Base-by-base conservation (phyloP, 345 rosid genomes). In the Sonneratia caseolaris region DNA sequence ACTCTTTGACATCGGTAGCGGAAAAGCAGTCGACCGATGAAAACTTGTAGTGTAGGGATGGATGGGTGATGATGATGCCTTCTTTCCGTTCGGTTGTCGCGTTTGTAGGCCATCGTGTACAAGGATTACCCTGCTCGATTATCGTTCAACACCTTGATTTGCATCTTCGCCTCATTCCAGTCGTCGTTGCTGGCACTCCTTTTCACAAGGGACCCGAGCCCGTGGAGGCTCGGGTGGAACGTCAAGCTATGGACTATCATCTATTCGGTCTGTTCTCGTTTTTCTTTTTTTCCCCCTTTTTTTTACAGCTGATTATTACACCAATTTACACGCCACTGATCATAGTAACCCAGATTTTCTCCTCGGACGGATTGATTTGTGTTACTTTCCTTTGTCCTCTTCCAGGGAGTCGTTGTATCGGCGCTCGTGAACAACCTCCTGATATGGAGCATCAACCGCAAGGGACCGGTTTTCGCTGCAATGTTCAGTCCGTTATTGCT, bases 381-480 rank as follows among this genome's bases (percentile, higher is more conserved):
- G 27, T 56, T 59, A 21, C 21, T 66, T 38, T 16, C 2, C 7
- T 40, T 8, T 38, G 42, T 40, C 42, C 66, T 66, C 14, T 32
- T 4, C 32, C 64, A 80, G 91, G 91, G 84, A 43, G 80, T 76
- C n/a, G 73, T 79, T 68, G 71, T 65, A 14, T 74, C 85, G 59
- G 84, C 72, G 10, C 56, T 83, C 9, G 72, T 75, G 6, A 56
- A 81, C 79, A 78, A 49, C 75, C 66, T 82, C 13, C 81, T 75
- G 45, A 79, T 75, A 70, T 80, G 84, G 85, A 75, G 83, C 65
- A 79, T 83, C 71, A 78, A 79, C 66, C 70, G 73, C 3, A 71
- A 71, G 68, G 87, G 91, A 7, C 89, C 84, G 2, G 86, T 83
- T 64, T 83, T 83, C 57, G 75, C 72, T 43, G 80, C 86, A 24